Evolutionary conservation across 106 monocot genomes (phyloP).

Genomic region (Triglochin maritima): DNA sequence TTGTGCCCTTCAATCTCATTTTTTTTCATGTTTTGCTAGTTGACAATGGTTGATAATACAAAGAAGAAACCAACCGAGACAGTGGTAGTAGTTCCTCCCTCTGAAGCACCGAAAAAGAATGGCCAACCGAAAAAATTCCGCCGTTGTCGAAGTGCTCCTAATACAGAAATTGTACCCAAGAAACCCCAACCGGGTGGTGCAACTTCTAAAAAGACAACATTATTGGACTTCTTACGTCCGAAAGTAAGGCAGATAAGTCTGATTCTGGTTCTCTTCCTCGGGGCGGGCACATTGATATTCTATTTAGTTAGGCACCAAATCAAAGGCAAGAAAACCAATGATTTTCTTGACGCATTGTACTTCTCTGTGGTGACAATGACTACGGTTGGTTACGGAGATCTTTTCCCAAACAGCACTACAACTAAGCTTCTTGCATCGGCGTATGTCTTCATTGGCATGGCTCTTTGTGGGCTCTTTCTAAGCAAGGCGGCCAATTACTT

Average conservation of each 20-base stretch:
- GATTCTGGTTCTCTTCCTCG: conserved; percentile 46
- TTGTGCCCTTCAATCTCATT: no score
- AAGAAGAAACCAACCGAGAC: no score
- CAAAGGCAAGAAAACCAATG: conserved; percentile 39
- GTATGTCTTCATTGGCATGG: conserved; percentile 80
- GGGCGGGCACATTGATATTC: conserved; percentile 32
- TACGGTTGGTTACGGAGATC: conserved; percentile 85
- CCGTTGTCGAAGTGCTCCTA: conserved; percentile 4
- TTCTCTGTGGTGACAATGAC: conserved; percentile 94
- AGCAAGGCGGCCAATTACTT: conserved; percentile 71
- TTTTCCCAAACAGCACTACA: conserved; percentile 42
- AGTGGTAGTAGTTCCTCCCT: no score
- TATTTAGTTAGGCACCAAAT: conserved; percentile 51
- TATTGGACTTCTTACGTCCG: conserved; percentile 20
- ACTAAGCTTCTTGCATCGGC: conserved; percentile 74
- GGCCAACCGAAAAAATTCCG: background rate
- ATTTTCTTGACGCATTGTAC: conserved; percentile 67
- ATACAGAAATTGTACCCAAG: background rate
- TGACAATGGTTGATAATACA: no score
- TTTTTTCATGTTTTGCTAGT: no score
- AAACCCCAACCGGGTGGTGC: no score
- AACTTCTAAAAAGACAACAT: background rate
- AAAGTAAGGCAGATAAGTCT: conserved; percentile 32
- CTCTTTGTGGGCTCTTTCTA: conserved; percentile 52
- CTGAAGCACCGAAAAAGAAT: no score